Evolutionary conservation across 2,329 filamentous ascomycete genomes (phyloP).

Genomic region (Stachybotrys chartarum): DNA sequence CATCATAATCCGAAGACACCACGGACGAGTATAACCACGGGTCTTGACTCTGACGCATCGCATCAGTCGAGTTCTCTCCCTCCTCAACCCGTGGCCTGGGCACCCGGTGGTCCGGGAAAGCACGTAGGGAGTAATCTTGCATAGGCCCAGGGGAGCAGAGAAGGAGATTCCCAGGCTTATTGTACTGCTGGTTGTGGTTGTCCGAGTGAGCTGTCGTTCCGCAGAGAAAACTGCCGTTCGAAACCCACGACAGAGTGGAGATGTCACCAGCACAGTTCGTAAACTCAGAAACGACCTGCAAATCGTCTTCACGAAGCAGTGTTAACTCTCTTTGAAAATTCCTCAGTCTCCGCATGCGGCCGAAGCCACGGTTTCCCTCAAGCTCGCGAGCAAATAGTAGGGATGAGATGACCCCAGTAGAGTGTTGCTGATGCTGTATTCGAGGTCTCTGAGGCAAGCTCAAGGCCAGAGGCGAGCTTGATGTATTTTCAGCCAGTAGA

Average conservation of each 20-base stretch:
- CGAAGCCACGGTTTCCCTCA: slow-evolving; percentile 35
- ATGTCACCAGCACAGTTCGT: slow-evolving; percentile 57
- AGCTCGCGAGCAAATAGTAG: slow-evolving; percentile 44
- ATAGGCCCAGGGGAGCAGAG: slow-evolving; percentile 38
- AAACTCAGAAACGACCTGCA: slow-evolving; percentile 47
- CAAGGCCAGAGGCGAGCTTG: neutral
- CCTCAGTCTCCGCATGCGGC: slow-evolving; percentile 29
- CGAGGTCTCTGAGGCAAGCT: neutral
- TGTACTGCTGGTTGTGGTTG: slow-evolving; percentile 57
- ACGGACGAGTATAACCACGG: slow-evolving; percentile 60
- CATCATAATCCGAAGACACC: slow-evolving; percentile 52
- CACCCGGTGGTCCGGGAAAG: slow-evolving; percentile 51
- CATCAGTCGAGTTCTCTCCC: slow-evolving; percentile 46
- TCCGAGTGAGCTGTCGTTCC: slow-evolving; percentile 58
- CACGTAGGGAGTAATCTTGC: slow-evolving; percentile 31
- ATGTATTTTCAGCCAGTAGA: slow-evolving; percentile 13
- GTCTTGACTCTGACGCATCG: slow-evolving; percentile 52
- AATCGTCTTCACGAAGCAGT: slow-evolving; percentile 40
- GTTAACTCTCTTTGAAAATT: slow-evolving; percentile 39
- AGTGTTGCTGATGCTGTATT: slow-evolving; percentile 1
- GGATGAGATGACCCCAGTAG: slow-evolving; percentile 23
- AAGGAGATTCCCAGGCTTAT: slow-evolving; percentile 55
- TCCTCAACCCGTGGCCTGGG: slow-evolving; percentile 43
- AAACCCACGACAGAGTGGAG: slow-evolving; percentile 50
- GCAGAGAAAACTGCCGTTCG: slow-evolving; percentile 47